Evolutionary conservation across 768 basidiomycete species (phyloP), one percentile per base, ranked within the genome.

Genomic region (Paxillus ammoniavirescens): DNA sequence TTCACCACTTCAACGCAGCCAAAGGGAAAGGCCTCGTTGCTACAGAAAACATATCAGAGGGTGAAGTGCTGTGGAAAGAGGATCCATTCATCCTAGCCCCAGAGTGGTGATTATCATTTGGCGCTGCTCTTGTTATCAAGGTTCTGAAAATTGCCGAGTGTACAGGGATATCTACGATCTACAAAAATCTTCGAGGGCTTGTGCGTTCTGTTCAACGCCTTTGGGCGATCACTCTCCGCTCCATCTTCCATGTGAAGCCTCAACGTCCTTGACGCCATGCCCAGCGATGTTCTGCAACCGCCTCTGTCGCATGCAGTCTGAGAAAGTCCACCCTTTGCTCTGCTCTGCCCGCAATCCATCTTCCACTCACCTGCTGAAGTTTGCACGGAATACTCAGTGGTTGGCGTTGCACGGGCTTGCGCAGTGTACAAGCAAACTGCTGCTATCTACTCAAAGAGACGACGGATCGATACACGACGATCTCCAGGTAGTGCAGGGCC

Each of bases 11-110:
- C 62, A 76, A 82, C 45, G 76, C 77, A 55, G 73, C 75, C 53
- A 93, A 87, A 62, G 93, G 93, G 3, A 94, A 94, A 62, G 93
- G 93, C 0, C 73, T 96, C 35, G 81, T 94, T 0, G 90, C 91
- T 1, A 80, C 71, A 33, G 80, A 83, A 47, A 74, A 77, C 30
- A 87, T 95, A 49, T 71, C 72, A 23, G 80, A 83, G 61, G 90
- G 87, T 0, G 89, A 94, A 56, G 72, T 82, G 4, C 66, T 96
- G 15, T 94, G 93, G 91, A 86, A 83, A 54, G 92, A 95, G 64
- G 88, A 91, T 62, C 90, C 89, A 1, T 91, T 86, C 63, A 69
- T 87, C 42, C 70, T 91, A 18, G 86, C 88, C n/a, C 84, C 89
- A n/a, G 87, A 89, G 71, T 89, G 86, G 87, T 89, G 66, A 55